Conservation (phyloP, 139 green algal genomes). For the Picochlorum sp. region DNA sequence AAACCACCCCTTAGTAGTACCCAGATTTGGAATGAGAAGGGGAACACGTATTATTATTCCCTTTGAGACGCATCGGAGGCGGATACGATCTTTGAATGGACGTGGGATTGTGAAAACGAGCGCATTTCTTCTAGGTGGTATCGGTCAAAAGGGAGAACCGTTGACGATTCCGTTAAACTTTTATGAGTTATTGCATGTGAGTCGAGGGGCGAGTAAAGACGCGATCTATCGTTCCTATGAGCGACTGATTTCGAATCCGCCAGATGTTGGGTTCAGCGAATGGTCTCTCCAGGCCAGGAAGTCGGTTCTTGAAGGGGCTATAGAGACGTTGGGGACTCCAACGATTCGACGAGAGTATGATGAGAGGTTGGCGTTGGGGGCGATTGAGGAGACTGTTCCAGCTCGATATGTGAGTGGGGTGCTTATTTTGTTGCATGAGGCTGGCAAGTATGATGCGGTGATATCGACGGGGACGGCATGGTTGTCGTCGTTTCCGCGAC, state of each 20-base stretch:
- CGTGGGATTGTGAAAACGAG: neutral
- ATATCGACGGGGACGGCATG: constrained; percentile 21
- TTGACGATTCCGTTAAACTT: constrained; percentile 19
- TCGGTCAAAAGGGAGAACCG: neutral
- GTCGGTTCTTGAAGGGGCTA: constrained; percentile 15
- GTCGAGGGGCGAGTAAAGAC: constrained; percentile 1
- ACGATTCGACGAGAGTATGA: constrained; percentile 16
- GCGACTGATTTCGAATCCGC: neutral
- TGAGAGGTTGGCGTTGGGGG: constrained; percentile 12
- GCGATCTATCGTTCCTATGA: constrained; percentile 7
- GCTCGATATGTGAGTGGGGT: constrained; percentile 27
- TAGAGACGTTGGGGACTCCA: constrained; percentile 18
- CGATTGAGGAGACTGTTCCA: constrained; percentile 22
- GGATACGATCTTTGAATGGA: neutral
- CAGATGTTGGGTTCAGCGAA: constrained; percentile 16
- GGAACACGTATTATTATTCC: too few species aligned
- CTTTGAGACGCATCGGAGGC: too few species aligned
- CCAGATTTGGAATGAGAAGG: too few species aligned
- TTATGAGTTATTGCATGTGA: constrained; percentile 20
- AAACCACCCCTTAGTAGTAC: too few species aligned
- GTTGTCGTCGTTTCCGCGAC: constrained; percentile 13
- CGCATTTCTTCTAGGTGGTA: neutral
- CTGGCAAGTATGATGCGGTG: constrained; percentile 16
- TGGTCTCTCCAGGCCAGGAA: constrained; percentile 16
- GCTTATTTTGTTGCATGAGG: constrained; percentile 32